Conservation (phyloP, 306 rosid species). For the Ammopiptanthus mongolicus region DNA sequence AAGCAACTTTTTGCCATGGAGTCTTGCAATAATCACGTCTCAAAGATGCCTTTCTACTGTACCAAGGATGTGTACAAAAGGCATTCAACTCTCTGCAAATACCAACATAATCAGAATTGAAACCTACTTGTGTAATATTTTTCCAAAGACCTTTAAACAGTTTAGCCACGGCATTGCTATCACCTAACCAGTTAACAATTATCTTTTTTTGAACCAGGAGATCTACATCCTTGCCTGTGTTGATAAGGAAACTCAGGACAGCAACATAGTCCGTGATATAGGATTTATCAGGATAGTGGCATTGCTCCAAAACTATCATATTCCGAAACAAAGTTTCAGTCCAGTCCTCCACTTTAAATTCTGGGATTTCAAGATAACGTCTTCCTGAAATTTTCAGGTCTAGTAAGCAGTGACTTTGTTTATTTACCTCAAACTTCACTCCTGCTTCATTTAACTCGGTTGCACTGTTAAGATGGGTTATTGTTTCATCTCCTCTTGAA, state of each 20-base stretch:
- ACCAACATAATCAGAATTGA: background rate
- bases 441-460: background rate
- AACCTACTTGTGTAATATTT: background rate
- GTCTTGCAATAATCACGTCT: conserved; percentile 17
- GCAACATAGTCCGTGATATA: background rate
- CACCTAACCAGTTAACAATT: background rate
- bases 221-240: background rate
- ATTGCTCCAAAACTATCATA: background rate
- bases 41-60: conserved; percentile 18
- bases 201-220: background rate
- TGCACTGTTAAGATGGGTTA: background rate
- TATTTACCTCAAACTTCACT: background rate
- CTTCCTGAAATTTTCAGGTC: background rate
- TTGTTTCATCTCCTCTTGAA: fast-evolving
- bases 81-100: background rate
- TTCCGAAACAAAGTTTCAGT: background rate
- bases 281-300: background rate
- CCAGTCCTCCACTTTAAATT: fast-evolving
- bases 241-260: background rate
- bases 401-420: background rate
- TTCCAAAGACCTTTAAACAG: background rate
- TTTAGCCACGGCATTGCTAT: background rate
- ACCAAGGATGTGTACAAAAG: background rate
- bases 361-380: background rate
- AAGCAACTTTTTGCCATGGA: conserved; percentile 14